A percentile compares a stretch with the other conserved stretches of the same genome.
Evolutionary conservation across 192 early-diverging fungal species (phyloP).

Genomic region (Backusella sp.): DNA sequence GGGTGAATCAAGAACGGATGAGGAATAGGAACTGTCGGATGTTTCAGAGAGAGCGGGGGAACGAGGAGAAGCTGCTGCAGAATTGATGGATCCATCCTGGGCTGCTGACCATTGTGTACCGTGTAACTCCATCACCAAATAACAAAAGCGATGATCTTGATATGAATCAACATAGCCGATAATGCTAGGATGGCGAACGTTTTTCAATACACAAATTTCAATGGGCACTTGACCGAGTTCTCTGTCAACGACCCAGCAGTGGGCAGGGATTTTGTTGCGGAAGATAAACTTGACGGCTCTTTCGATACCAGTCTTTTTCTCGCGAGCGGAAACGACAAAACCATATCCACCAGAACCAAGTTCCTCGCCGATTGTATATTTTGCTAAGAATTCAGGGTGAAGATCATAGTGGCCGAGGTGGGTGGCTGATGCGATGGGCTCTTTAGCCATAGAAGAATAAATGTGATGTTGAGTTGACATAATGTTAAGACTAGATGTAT

Average conservation of each 20-base stretch:
- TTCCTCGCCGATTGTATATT: slow-evolving; percentile 55
- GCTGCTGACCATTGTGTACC: slow-evolving; percentile 55
- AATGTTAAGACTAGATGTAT: background rate
- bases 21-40: slow-evolving; percentile 21
- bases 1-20: slow-evolving; percentile 15
- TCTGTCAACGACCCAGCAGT: slow-evolving; percentile 51
- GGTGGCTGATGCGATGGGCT: slow-evolving; percentile 40
- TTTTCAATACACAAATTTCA: slow-evolving; percentile 61
- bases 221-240: slow-evolving; percentile 58
- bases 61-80: background rate
- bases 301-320: slow-evolving; percentile 47
- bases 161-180: slow-evolving; percentile 54
- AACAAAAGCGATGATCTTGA: slow-evolving; percentile 53
- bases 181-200: slow-evolving; percentile 54
- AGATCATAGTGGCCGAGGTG: slow-evolving; percentile 43
- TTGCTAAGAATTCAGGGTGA: slow-evolving; percentile 43
- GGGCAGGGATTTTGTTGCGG: slow-evolving; percentile 48
- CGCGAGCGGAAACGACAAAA: slow-evolving; percentile 66
- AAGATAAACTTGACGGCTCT: slow-evolving; percentile 72
- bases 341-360: slow-evolving; percentile 79
- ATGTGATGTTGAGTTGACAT: slow-evolving; percentile 2
- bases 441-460: slow-evolving; percentile 6
- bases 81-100: background rate
- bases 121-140: slow-evolving; percentile 68
- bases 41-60: slow-evolving; percentile 14